Evolutionary conservation across 805 yeast species (phyloP).

Genomic region (Wickerhamiella shivajii): DNA sequence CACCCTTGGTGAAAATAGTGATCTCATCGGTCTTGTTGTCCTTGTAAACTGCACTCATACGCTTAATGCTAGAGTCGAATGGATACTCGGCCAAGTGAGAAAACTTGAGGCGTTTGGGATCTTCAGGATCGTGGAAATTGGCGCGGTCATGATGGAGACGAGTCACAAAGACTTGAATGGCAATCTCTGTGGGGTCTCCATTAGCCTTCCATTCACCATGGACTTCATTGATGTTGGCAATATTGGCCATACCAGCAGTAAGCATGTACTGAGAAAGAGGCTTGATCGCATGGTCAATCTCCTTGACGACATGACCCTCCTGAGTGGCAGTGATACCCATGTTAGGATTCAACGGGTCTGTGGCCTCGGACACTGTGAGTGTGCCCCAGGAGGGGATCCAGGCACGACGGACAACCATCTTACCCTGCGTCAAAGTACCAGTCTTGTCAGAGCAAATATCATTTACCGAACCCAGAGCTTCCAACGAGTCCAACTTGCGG

Average conservation of each 20-base stretch:
- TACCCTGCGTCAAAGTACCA: slow-evolving; percentile 69
- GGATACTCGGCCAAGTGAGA: slow-evolving; percentile 51
- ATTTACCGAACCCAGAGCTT: slow-evolving; percentile 64
- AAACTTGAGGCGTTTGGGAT: slow-evolving; percentile 5
- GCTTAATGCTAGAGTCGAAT: slow-evolving; percentile 58
- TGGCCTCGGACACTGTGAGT: slow-evolving; percentile 37
- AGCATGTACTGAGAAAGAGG: slow-evolving; percentile 35
- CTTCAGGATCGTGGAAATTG: slow-evolving; percentile 8
- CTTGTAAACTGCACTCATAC: slow-evolving; percentile 51
- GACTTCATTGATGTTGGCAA: slow-evolving; percentile 47
- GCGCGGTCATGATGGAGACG: slow-evolving; percentile 32
- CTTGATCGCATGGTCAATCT: background rate
- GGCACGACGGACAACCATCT: slow-evolving; percentile 55
- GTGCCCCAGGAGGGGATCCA: slow-evolving; percentile 58
- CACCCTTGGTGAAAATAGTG: slow-evolving; percentile 50
- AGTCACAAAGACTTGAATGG: slow-evolving; percentile 63
- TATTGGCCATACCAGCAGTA: slow-evolving; percentile 65
- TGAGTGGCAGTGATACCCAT: slow-evolving; percentile 33
- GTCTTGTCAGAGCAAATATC: slow-evolving; percentile 76
- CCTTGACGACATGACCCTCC: slow-evolving; percentile 21
- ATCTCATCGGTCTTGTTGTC: slow-evolving; percentile 22
- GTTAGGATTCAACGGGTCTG: slow-evolving; percentile 51
- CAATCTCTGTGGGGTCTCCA: slow-evolving; percentile 85
- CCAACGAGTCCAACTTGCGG: slow-evolving; percentile 61
- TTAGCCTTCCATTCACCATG: slow-evolving; percentile 53